A percentile compares a stretch with the other conserved stretches of the same genome.
Conservation (phyloP, 495 filamentous ascomycete genomes). For the Haplographium delicatum region DNA sequence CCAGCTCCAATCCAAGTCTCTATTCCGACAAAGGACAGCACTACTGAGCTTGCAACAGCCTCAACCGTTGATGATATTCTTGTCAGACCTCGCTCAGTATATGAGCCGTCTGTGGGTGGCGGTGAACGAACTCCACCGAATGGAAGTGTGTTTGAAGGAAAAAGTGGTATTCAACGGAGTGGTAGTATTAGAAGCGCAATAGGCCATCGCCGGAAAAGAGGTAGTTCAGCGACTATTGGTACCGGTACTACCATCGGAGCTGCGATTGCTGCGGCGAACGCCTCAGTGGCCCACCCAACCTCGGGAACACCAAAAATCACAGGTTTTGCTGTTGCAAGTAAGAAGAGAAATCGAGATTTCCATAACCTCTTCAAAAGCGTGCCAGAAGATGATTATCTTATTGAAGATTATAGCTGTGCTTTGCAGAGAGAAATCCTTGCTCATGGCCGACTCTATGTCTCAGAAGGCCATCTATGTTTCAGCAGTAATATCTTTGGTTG, state of each 20-base stretch:
- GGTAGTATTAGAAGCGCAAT: conserved; percentile 81
- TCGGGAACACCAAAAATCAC: conserved; percentile 69
- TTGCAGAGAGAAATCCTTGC: conserved; percentile 93
- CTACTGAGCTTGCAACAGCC: conserved; percentile 4
- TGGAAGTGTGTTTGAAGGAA: conserved; percentile 64
- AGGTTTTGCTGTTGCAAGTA: conserved; percentile 93
- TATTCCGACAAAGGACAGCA: no score
- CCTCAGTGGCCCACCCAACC: conserved; percentile 58
- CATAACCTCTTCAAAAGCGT: conserved; percentile 92
- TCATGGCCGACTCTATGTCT: conserved; percentile 91
- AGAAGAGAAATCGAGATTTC: conserved; percentile 94
- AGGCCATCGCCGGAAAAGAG: conserved; percentile 63
- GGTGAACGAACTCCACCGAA: conserved; percentile 60
- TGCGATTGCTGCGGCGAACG: conserved; percentile 57
- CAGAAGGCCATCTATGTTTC: conserved; percentile 96
- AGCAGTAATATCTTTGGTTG: conserved; percentile 98
- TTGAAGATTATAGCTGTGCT: conserved; percentile 97
- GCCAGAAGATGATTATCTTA: conserved; percentile 94
- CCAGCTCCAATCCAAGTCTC: not conserved
- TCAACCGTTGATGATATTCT: conserved; percentile 11
- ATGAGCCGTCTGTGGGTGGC: conserved; percentile 35
- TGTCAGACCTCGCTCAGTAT: conserved; percentile 35
- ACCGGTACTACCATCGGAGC: conserved; percentile 68
- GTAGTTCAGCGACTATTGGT: conserved; percentile 79
- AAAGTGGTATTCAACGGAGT: conserved; percentile 57